Conservation (phyloP, 495 filamentous ascomycete genomes). For the Astrothelium macrocarpum region DNA sequence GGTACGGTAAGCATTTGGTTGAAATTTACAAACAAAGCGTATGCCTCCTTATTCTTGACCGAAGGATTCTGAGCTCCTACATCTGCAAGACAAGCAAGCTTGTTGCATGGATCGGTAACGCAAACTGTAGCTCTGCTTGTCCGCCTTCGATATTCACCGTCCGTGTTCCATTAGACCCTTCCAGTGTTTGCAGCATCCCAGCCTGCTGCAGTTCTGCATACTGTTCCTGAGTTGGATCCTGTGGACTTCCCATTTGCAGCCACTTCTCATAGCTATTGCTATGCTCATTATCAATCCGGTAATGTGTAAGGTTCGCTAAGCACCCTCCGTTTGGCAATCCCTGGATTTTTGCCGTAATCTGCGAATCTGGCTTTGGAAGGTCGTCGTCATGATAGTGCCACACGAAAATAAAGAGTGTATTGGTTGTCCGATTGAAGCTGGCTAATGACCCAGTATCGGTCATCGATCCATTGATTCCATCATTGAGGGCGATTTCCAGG, state of each 20-base stretch:
- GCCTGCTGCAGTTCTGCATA: constrained; percentile 15
- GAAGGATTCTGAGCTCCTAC: too few species aligned
- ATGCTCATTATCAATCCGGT: constrained; percentile 15
- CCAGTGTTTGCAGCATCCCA: constrained; percentile 15
- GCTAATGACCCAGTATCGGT: constrained; percentile 16
- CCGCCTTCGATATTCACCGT: constrained; percentile 11
- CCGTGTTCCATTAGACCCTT: not conserved
- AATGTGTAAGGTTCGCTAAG: constrained; percentile 12
- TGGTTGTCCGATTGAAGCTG: constrained; percentile 8
- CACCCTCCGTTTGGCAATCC: constrained; percentile 2
- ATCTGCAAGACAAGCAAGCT: constrained; percentile 15
- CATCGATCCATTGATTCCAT: constrained; percentile 12
- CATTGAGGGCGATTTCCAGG: constrained; percentile 9
- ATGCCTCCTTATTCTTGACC: not conserved
- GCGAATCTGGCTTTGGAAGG: constrained; percentile 17
- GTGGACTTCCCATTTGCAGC: constrained; percentile 16
- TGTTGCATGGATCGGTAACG: constrained; percentile 16
- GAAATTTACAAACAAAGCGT: not conserved
- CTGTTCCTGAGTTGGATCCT: constrained; percentile 11
- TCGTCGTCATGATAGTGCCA: constrained; percentile 21
- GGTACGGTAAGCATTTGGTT: too few species aligned
- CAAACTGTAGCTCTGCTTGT: constrained; percentile 8
- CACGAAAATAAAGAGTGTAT: constrained; percentile 12
- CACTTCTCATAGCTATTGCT: constrained; percentile 17
- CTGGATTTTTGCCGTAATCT: constrained; percentile 10